Evolutionary conservation across 164 flowering plant species (phyloP).

Genomic region (Kalanchoe fedtschenkoi): DNA sequence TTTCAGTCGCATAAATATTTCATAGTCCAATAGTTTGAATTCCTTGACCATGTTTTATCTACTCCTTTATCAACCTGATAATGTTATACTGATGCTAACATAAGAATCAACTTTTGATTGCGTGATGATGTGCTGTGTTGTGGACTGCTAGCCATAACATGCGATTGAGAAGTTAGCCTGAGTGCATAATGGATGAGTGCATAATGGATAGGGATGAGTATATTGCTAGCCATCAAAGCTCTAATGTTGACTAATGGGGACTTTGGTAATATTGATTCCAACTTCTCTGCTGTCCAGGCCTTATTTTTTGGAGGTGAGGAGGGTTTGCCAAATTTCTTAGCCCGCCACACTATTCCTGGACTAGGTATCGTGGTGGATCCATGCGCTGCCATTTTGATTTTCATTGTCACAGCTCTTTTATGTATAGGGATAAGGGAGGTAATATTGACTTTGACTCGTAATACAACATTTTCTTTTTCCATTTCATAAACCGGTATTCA

Average conservation of each 20-base stretch:
- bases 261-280: neutral
- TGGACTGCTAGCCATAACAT: neutral
- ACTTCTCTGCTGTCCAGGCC: constrained; percentile 22
- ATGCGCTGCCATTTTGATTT: constrained; percentile 56
- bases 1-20: too few species aligned
- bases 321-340: constrained; percentile 40
- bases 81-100: neutral
- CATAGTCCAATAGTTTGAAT: too few species aligned
- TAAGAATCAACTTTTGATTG: neutral
- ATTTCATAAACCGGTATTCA: neutral
- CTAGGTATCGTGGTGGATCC: constrained; percentile 57
- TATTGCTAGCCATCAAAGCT: neutral
- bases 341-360: constrained; percentile 41
- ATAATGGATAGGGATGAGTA: neutral
- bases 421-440: constrained; percentile 72
- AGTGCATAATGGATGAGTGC: neutral
- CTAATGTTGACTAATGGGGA: neutral
- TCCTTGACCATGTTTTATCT: too few species aligned
- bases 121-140: neutral
- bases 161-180: neutral
- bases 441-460: neutral
- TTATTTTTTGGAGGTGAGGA: constrained; percentile 51
- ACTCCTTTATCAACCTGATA: neutral
- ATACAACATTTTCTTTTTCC: too few species aligned
- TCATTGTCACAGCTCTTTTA: constrained; percentile 44